phyloP scores from a whole-genome alignment of 2,329 filamentous ascomycete species.

The Ophiostoma fasciatum region DNA sequence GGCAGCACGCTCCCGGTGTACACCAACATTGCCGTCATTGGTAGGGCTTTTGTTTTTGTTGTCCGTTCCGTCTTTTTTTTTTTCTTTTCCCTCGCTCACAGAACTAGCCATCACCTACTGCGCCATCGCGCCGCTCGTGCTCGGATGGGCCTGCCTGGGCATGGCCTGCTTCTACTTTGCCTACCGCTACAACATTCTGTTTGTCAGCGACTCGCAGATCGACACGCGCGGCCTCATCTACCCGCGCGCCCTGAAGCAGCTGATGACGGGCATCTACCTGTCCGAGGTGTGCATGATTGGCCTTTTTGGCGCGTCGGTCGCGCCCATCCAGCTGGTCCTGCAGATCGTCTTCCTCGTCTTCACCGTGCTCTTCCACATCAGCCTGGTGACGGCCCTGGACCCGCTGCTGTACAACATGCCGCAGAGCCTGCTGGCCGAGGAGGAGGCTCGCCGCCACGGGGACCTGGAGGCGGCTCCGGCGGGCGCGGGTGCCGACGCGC shows the following conservation, averaged over 20 bases:
- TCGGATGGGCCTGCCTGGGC: conserved; percentile 69
- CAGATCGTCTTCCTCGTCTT: conserved; percentile 65
- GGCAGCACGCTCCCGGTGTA: conserved; percentile 71
- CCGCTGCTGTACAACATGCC: conserved; percentile 70
- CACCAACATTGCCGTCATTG: conserved; percentile 67
- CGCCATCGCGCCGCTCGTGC: conserved; percentile 67
- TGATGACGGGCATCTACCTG: conserved; percentile 70
- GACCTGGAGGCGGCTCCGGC: conserved; percentile 12
- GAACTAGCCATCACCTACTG: conserved; percentile 56
- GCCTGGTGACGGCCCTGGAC: conserved; percentile 55
- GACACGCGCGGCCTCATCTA: conserved; percentile 91
- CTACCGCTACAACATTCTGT: conserved; percentile 79
- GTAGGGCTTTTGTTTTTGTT: conserved; percentile 31
- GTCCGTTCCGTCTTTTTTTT: too few relatives aligned
- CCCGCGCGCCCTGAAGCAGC: conserved; percentile 75
- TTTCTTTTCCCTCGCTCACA: conserved; percentile 9
- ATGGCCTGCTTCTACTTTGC: conserved; percentile 70
- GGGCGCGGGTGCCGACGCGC: conserved; percentile 4
- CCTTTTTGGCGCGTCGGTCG: conserved; percentile 56
- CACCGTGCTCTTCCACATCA: conserved; percentile 60
- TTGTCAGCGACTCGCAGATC: conserved; percentile 62
- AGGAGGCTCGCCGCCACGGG: conserved; percentile 19
- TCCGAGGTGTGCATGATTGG: conserved; percentile 69
- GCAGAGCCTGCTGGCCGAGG: conserved; percentile 44
- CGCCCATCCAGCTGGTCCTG: conserved; percentile 54